Percentiles rank a stretch among this genome's conserved stretches.
Evolutionary conservation across 2,329 filamentous ascomycete species (phyloP).

Genomic region (Diaporthe amygdali): DNA sequence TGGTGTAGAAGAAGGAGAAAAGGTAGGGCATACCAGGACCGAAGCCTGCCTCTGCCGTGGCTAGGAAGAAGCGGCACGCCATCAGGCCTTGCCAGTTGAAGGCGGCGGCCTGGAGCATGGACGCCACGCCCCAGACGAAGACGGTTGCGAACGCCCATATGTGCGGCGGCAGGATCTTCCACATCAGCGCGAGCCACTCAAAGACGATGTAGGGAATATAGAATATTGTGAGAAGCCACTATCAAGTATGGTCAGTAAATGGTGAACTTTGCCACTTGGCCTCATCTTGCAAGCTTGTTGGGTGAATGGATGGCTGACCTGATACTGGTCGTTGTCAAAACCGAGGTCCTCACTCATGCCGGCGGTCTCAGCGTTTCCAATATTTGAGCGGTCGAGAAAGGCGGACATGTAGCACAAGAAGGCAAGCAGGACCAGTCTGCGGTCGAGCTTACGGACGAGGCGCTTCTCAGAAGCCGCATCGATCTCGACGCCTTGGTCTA

Average conservation of each 20-base stretch:
- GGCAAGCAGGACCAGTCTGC: slow-evolving; percentile 36
- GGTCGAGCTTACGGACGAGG: slow-evolving; percentile 41
- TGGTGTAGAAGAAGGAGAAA: slow-evolving; percentile 29
- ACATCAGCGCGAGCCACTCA: slow-evolving; percentile 47
- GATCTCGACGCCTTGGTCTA: slow-evolving; percentile 25
- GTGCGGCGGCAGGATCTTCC: slow-evolving; percentile 46
- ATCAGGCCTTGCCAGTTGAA: slow-evolving; percentile 42
- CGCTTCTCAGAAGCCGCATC: slow-evolving; percentile 37
- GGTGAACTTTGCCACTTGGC: too few species aligned
- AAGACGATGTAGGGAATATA: slow-evolving; percentile 51
- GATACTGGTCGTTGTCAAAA: slow-evolving; percentile 43
- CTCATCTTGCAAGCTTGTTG: too few species aligned
- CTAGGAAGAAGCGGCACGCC: slow-evolving; percentile 45
- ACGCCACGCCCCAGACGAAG: slow-evolving; percentile 35
- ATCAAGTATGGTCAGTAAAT: neutral
- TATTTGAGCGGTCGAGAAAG: slow-evolving; percentile 45
- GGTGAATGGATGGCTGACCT: slow-evolving; percentile 34
- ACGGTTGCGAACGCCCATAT: slow-evolving; percentile 34
- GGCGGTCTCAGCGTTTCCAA: slow-evolving; percentile 43
- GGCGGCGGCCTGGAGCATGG: slow-evolving; percentile 38
- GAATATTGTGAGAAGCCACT: slow-evolving; percentile 51
- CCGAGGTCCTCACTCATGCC: slow-evolving; percentile 42
- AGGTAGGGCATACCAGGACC: slow-evolving; percentile 33
- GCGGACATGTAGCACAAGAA: slow-evolving; percentile 40
- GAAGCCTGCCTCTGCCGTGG: slow-evolving; percentile 50